Base-by-base conservation (phyloP, 495 filamentous ascomycete genomes). In the Saxophila tyrrhenica region DNA sequence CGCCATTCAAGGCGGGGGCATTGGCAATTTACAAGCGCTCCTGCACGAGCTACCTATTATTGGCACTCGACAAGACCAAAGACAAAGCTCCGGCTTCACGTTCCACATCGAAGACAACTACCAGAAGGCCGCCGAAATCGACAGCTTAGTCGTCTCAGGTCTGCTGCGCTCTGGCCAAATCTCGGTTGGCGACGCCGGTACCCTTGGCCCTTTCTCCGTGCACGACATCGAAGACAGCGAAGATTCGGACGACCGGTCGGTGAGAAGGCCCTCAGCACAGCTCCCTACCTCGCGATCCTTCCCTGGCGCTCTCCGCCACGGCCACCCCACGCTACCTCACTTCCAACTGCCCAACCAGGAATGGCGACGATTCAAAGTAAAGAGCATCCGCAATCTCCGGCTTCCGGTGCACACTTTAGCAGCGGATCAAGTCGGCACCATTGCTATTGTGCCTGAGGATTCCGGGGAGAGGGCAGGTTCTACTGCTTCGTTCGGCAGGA, bases 31-130 rank as follows among this genome's bases (percentile, higher is more conserved):
- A 11, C 92, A 98, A 67, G 86, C 87, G 24, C 73, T 97, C 7
- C 75, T 98, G 21, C 77, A 80, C 48, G 77, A 76, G 52, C 75
- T 98, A 19, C 90, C 94, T 0, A 72, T 92, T 24, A n/a, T 54
- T 17, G 16, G 23, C 7, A 1, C 17, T 16, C 29, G 29, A 5
- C 29, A 35, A 13, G 7, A 35, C 7, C 29, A 35, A 35, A 35
- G 7, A 35, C 71, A 9, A 71, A 77, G 52, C 73, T 78, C 75
- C 76, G 3, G 62, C 68, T 75, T 73, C 21, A 61, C 95, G 1
- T 96, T 95, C 60, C 87, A 95, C 63, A 78, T 96, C 20, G 92
- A 96, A 63, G 92, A 96, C 55, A 79, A 84, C 2, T 87, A 85
- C 52, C 51, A 25, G 49, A 59, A 75, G 17, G 67, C 69, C 10